phyloP scores from a whole-genome alignment of 441 rosid genomes.

The Populus hybrid region DNA sequence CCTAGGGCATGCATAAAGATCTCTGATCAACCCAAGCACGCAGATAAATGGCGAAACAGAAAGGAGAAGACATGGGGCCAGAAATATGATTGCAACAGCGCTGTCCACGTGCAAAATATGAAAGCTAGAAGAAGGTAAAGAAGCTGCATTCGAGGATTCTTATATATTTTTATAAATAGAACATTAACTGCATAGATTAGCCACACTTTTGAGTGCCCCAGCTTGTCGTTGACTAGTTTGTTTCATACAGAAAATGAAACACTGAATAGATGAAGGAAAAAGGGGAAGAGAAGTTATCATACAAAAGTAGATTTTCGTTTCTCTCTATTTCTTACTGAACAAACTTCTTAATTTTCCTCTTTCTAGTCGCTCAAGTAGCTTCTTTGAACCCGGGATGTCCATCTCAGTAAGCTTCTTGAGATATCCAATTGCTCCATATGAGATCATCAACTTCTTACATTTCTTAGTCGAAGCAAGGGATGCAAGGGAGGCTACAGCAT shows the following conservation, averaged over 20 bases:
- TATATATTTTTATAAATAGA: slow-evolving; percentile 20
- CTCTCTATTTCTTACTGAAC: slow-evolving; percentile 50
- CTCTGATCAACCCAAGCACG: not conserved
- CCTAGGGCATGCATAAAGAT: not conserved
- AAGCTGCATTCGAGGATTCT: not conserved
- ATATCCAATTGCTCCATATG: slow-evolving; percentile 90
- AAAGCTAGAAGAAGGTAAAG: not conserved
- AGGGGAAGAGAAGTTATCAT: slow-evolving; percentile 7
- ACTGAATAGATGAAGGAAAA: slow-evolving; percentile 12
- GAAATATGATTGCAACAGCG: not conserved
- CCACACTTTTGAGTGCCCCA: not conserved
- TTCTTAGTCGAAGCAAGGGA: slow-evolving; percentile 67
- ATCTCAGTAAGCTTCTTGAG: slow-evolving; percentile 80
- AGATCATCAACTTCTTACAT: slow-evolving; percentile 83
- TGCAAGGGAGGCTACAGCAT: slow-evolving; percentile 62
- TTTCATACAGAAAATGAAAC: slow-evolving; percentile 54
- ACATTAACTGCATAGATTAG: slow-evolving; percentile 19
- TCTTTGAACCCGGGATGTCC: slow-evolving; percentile 81
- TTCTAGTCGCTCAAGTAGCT: slow-evolving; percentile 76
- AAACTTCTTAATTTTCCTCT: slow-evolving; percentile 67
- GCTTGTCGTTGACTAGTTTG: slow-evolving; percentile 17
- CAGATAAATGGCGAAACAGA: not conserved
- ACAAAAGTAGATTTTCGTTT: slow-evolving; percentile 13
- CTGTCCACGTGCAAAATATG: not conserved
- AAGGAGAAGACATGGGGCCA: not conserved